Conservation (phyloP, 2,329 filamentous ascomycete species). For the Didymella arachidicola region DNA sequence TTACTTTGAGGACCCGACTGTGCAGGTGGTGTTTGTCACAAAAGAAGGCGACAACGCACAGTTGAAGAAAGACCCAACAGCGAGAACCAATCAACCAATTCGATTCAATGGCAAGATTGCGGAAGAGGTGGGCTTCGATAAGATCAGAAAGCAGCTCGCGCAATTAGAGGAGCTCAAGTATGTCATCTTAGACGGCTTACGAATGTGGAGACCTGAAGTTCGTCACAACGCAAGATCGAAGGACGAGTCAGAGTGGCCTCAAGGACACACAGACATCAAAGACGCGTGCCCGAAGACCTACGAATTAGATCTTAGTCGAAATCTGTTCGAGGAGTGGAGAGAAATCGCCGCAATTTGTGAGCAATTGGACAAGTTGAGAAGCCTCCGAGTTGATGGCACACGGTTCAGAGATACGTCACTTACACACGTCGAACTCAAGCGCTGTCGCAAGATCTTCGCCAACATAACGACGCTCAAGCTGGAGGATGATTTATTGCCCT, state of each 20-base stretch:
- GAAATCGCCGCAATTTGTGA: slow-evolving; percentile 75
- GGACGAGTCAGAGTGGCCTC: slow-evolving; percentile 32
- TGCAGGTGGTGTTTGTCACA: slow-evolving; percentile 42
- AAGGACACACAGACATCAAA: slow-evolving; percentile 60
- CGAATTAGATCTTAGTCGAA: slow-evolving; percentile 86
- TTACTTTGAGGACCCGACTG: slow-evolving; percentile 46
- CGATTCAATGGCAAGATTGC: slow-evolving; percentile 82
- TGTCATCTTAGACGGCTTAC: slow-evolving; percentile 80
- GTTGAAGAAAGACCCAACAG: slow-evolving; percentile 23
- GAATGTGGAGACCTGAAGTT: slow-evolving; percentile 59
- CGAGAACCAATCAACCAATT: slow-evolving; percentile 60
- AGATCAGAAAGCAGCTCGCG: slow-evolving; percentile 82
- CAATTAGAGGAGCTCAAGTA: slow-evolving; percentile 79
- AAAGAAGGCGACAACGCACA: slow-evolving; percentile 31
- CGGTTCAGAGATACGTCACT: slow-evolving; percentile 61
- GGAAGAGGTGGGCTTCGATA: slow-evolving; percentile 94
- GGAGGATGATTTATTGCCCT: slow-evolving; percentile 57
- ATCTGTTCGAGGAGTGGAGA: slow-evolving; percentile 73
- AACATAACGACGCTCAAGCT: slow-evolving; percentile 57
- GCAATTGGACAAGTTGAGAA: slow-evolving; percentile 70
- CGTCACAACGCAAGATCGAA: slow-evolving; percentile 22
- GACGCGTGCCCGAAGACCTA: slow-evolving; percentile 65
- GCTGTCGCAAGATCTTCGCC: slow-evolving; percentile 40
- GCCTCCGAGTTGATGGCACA: slow-evolving; percentile 78
- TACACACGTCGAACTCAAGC: slow-evolving; percentile 32